Conservation (phyloP, 2,329 filamentous ascomycete genomes). For the Trichoderma brevicompactum region DNA sequence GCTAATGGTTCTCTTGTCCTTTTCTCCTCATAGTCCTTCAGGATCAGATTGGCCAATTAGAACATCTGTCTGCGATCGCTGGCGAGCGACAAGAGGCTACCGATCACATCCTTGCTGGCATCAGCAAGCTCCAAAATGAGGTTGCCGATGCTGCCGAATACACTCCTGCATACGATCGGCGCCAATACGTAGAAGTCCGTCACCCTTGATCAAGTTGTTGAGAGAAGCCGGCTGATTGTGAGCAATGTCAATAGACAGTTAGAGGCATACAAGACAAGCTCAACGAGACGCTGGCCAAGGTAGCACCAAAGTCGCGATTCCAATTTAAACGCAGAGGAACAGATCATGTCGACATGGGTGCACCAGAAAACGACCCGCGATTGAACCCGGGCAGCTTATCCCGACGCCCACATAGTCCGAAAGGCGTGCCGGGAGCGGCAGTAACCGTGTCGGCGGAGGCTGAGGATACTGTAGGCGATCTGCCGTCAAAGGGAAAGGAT, state of each 20-base stretch:
- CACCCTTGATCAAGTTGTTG: background rate
- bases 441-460: slow-evolving; percentile 31
- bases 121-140: slow-evolving; percentile 79
- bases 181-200: slow-evolving; percentile 76
- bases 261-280: slow-evolving; percentile 81
- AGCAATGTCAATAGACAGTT: slow-evolving; percentile 61
- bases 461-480: slow-evolving; percentile 45
- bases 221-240: background rate
- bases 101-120: slow-evolving; percentile 78
- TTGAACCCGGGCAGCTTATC: slow-evolving; percentile 44
- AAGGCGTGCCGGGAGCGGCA: slow-evolving; percentile 29
- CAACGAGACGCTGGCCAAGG: slow-evolving; percentile 67
- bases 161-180: slow-evolving; percentile 87
- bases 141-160: slow-evolving; percentile 82
- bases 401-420: slow-evolving; percentile 36
- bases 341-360: slow-evolving; percentile 49
- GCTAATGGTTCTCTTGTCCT: background rate
- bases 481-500: slow-evolving; percentile 50
- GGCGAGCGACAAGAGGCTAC: slow-evolving; percentile 81
- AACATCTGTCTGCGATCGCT: slow-evolving; percentile 61
- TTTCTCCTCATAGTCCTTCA: slow-evolving; percentile 64
- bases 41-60: slow-evolving; percentile 72
- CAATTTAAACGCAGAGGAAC: slow-evolving; percentile 64
- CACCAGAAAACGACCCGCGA: slow-evolving; percentile 50
- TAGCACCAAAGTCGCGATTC: slow-evolving; percentile 79